Evolutionary conservation across 1,139 yeast species (phyloP), one percentile per base, ranked within the genome.

Genomic region (Protomyces arabidopsidicola): DNA sequence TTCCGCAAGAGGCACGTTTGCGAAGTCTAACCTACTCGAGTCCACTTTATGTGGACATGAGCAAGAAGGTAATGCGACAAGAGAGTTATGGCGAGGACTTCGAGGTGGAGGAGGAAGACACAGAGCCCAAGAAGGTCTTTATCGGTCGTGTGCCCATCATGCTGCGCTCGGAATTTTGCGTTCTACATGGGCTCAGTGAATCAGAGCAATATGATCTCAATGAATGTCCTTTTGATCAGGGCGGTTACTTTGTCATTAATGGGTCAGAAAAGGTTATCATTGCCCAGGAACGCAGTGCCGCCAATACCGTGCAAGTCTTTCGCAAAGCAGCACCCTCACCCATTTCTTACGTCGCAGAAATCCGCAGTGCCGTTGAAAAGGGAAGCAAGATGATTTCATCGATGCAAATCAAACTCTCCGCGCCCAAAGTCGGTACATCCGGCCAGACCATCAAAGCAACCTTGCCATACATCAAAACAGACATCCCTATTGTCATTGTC

Each of bases 221-320:
- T 76, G 99, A 93, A 77, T 93, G 99, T 78, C 98, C 98, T 36
- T 93, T 89, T 76, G 99, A 93, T 81, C 72, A 70, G 93, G 99
- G 99, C 76, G 99, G 99, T 68, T 93, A 93, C 77, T 93, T 93
- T 74, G 95, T 93, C 71, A 93, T 93, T 73, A 93, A 93, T 78
- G 99, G 99, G 71, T 90, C 97, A 31, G 99, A 93, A 76, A 93
- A 93, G 77, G 99, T 93, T 66, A 81, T 93, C 73, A 93, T 93
- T 79, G 98, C 98, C 27, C 99, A 93, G 78, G 99, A 93, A 78
- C 85, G 98, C 77, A 86, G 95, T 70, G 98, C 98, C 6, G 98
- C 98, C 65, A 93, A 93, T 74, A 93, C 93, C 71, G 98, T 93
- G 52, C 98, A 93, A 78, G 99, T 95, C 22, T 95, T 95, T 81